Conservation (phyloP, 805 yeast species). For the Candida awuae region DNA sequence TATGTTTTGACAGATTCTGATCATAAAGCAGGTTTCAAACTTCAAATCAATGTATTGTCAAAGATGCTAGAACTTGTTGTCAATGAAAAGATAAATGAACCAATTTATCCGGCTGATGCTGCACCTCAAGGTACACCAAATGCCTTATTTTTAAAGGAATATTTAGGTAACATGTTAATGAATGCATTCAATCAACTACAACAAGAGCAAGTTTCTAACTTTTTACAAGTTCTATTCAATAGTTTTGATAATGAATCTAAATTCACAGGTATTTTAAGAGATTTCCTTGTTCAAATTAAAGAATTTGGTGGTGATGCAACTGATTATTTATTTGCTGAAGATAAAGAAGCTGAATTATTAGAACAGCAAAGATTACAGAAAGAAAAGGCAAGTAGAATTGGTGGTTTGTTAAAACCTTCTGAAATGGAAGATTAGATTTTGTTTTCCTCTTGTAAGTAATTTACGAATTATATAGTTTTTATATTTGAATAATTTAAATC, state of each 20-base stretch:
- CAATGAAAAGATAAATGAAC: slow-evolving; percentile 62
- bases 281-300: slow-evolving; percentile 92
- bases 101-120: slow-evolving; percentile 71
- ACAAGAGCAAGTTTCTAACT: slow-evolving; percentile 71
- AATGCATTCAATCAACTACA: slow-evolving; percentile 92
- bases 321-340: slow-evolving; percentile 91
- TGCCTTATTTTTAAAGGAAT: slow-evolving; percentile 68
- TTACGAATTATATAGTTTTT: too few species aligned
- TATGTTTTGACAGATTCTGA: slow-evolving; percentile 93
- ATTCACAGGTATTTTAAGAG: slow-evolving; percentile 83
- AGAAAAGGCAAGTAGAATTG: slow-evolving; percentile 77
- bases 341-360: slow-evolving; percentile 65
- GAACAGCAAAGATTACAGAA: slow-evolving; percentile 66
- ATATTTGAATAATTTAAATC: too few species aligned
- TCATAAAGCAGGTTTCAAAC: slow-evolving; percentile 91
- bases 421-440: slow-evolving; percentile 66
- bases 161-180: slow-evolving; percentile 69
- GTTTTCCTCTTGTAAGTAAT: background rate
- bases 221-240: slow-evolving; percentile 66
- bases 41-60: slow-evolving; percentile 78
- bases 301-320: slow-evolving; percentile 94
- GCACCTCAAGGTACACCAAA: slow-evolving; percentile 85
- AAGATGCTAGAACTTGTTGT: slow-evolving; percentile 78
- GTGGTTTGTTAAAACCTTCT: slow-evolving; percentile 90
- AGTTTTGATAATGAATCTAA: slow-evolving; percentile 66